A percentile compares a stretch with the other conserved stretches of the same genome.
phyloP scores from a whole-genome alignment of 2,329 filamentous ascomycete species.

The Paecilomyces variotii region DNA sequence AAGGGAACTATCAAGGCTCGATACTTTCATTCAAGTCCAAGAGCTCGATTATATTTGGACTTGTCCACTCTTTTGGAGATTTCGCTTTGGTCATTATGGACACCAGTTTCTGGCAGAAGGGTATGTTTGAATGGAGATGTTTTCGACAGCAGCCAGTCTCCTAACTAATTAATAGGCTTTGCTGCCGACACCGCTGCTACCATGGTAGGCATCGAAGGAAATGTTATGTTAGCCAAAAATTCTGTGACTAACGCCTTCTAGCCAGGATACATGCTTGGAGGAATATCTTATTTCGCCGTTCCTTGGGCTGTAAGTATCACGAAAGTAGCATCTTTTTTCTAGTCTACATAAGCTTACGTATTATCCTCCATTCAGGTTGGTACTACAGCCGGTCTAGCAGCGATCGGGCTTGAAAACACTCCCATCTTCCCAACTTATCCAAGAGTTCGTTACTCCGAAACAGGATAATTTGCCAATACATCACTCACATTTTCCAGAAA shows the following conservation, averaged over 20 bases:
- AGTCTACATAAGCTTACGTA: neutral
- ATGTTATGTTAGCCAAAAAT: neutral
- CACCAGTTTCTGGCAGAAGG: constrained; percentile 6
- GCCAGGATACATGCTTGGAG: constrained; percentile 5
- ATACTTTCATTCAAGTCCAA: constrained; percentile 5
- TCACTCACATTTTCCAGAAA: neutral
- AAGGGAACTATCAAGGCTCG: constrained; percentile 5
- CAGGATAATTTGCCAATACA: neutral
- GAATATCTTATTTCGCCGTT: constrained; percentile 4
- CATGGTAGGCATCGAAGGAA: constrained; percentile 1
- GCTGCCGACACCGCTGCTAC: constrained; percentile 5
- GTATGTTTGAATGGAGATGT: neutral
- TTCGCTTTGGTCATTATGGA: constrained; percentile 7
- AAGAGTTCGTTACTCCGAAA: neutral
- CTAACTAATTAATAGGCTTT: constrained; percentile 1
- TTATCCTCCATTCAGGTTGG: neutral
- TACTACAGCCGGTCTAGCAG: constrained; percentile 3
- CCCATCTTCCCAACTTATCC: constrained; percentile 3
- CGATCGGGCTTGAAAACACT: constrained; percentile 2
- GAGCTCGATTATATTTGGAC: constrained; percentile 5
- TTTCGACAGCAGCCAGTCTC: neutral
- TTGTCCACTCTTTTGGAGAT: constrained; percentile 4
- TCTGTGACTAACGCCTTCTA: neutral
- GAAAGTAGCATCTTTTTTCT: neutral
- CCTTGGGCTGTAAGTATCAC: constrained; percentile 3